A percentile compares a stretch with the other conserved stretches of the same genome.
phyloP scores from a whole-genome alignment of 2,329 filamentous ascomycete genomes.

The Clonostachys sp. region DNA sequence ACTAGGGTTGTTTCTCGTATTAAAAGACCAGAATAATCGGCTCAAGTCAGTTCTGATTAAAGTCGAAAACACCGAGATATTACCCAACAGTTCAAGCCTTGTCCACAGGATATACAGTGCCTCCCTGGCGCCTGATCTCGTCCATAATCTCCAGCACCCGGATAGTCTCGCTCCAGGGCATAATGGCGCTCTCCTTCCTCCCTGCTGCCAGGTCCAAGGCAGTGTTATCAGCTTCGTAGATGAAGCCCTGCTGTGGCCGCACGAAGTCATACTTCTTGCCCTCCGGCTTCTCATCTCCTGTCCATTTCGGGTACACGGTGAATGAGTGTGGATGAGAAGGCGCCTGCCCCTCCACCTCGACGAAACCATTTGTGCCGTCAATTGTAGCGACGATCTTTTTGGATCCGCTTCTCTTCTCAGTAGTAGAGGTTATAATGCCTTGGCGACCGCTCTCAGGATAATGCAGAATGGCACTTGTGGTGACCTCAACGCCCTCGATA shows the following conservation, averaged over 20 bases:
- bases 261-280: constrained; percentile 28
- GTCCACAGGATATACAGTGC: constrained; percentile 19
- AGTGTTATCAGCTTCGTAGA: constrained; percentile 38
- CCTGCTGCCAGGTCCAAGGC: constrained; percentile 32
- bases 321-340: constrained; percentile 26
- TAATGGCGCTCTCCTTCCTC: constrained; percentile 26
- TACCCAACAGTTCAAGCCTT: neutral
- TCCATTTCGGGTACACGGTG: constrained; percentile 13
- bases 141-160: constrained; percentile 41
- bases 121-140: constrained; percentile 30
- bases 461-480: constrained; percentile 29
- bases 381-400: constrained; percentile 26
- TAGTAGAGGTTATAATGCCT: constrained; percentile 32
- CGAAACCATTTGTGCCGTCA: constrained; percentile 30
- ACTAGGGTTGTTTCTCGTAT: no score
- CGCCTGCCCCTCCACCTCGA: constrained; percentile 26
- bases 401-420: neutral
- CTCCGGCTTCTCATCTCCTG: constrained; percentile 12
- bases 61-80: no score
- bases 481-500: constrained; percentile 22
- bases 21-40: no score
- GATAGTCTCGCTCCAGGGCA: constrained; percentile 41
- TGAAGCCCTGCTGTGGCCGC: constrained; percentile 26
- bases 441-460: constrained; percentile 29
- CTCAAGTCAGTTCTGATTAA: no score